Evolutionary conservation across 2,329 filamentous ascomycete genomes (phyloP).

Genomic region (Arthrobotrys conoides): DNA sequence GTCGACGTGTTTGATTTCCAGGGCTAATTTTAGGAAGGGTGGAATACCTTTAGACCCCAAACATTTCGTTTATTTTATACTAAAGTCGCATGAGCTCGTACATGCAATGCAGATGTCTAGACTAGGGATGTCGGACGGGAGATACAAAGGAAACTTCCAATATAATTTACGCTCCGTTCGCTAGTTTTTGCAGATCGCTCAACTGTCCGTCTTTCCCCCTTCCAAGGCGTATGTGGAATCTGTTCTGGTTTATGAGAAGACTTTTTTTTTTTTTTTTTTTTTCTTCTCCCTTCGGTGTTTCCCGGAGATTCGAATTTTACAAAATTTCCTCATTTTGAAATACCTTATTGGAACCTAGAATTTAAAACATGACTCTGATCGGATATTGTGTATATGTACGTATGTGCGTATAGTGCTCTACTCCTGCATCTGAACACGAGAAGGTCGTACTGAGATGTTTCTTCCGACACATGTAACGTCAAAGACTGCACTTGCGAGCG

Average conservation of each 20-base stretch:
- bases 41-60: constrained; percentile 38
- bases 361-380: constrained; percentile 27
- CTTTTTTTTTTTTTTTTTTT: too few species aligned
- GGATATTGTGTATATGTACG: neutral
- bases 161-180: constrained; percentile 60
- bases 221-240: constrained; percentile 22
- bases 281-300: neutral
- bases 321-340: neutral
- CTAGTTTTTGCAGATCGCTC: constrained; percentile 52
- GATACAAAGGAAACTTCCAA: constrained; percentile 29
- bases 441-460: constrained; percentile 23
- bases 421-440: constrained; percentile 29
- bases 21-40: constrained; percentile 54
- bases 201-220: constrained; percentile 36
- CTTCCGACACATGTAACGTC: constrained; percentile 31
- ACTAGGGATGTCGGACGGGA: constrained; percentile 24
- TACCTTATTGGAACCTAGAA: neutral
- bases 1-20: constrained; percentile 50
- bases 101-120: constrained; percentile 48
- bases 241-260: neutral
- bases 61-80: constrained; percentile 49
- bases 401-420: constrained; percentile 11
- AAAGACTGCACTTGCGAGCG: constrained; percentile 22
- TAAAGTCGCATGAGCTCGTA: constrained; percentile 59
- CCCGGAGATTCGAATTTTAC: neutral